Percentiles rank a stretch among this genome's conserved stretches.
These are phyloP conservation scores for Curvularia verruculosa DNA, from an alignment of 2,329 filamentous ascomycete genomes.

Conservation along the genomic window DNA sequence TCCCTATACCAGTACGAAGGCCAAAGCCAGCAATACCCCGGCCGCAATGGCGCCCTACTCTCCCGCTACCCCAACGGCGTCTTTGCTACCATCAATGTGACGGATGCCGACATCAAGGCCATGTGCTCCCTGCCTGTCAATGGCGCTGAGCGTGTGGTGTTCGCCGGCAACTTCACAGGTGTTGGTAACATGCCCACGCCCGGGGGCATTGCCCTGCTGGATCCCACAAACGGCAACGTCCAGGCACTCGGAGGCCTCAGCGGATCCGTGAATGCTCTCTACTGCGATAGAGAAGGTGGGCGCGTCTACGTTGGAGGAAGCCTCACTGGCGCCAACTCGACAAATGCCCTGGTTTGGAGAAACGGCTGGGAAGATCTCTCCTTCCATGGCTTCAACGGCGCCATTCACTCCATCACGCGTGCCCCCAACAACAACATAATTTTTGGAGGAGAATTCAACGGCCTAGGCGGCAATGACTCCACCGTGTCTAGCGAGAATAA, in stretches of 20 bases:
- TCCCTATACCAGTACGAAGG: constrained; percentile 86
- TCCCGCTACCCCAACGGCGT: constrained; percentile 83
- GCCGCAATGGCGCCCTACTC: constrained; percentile 79
- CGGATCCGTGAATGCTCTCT: constrained; percentile 80
- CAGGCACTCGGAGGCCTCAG: constrained; percentile 79
- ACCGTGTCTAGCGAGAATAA: constrained; percentile 70
- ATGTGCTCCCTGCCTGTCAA: constrained; percentile 83
- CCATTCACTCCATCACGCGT: constrained; percentile 83
- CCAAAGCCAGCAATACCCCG: constrained; percentile 72
- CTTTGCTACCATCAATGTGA: constrained; percentile 73
- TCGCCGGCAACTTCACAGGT: constrained; percentile 96
- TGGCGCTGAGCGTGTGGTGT: constrained; percentile 75
- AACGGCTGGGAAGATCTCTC: constrained; percentile 76
- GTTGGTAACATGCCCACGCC: constrained; percentile 76
- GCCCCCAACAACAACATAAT: constrained; percentile 82
- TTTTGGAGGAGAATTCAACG: constrained; percentile 89
- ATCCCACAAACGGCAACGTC: constrained; percentile 72
- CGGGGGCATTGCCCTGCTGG: constrained; percentile 78
- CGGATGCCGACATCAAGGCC: constrained; percentile 83
- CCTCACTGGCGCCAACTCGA: constrained; percentile 80
- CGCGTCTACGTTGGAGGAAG: constrained; percentile 91
- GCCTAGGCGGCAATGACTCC: constrained; percentile 78
- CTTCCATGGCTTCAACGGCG: constrained; percentile 94
- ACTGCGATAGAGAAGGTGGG: constrained; percentile 77
- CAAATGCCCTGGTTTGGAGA: constrained; percentile 87